Evolutionary conservation across 2,329 filamentous ascomycete genomes (phyloP).

Genomic region (Iodosphaeria phyllophila): DNA sequence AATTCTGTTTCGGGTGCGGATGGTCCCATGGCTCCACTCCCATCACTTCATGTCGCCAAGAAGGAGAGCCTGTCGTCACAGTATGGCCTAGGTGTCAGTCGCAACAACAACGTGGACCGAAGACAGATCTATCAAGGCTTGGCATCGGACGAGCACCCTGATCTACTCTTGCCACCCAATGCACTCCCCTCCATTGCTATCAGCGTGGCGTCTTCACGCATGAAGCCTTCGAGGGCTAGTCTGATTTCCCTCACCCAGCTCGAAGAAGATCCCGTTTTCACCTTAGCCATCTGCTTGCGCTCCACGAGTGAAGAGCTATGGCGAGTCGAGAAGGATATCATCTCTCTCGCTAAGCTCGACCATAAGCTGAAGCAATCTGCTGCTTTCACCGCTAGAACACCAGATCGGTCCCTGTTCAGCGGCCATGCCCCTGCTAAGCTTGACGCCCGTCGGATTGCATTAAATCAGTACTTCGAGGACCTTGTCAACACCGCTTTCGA

Average conservation of each 20-base stretch:
- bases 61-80: conserved; percentile 10
- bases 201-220: conserved; percentile 80
- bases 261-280: conserved; percentile 90
- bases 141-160: conserved; percentile 71
- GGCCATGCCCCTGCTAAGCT: conserved; percentile 89
- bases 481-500: conserved; percentile 71
- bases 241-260: conserved; percentile 60
- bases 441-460: conserved; percentile 62
- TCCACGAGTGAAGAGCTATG: conserved; percentile 65
- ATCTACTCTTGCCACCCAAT: conserved; percentile 71
- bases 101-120: conserved; percentile 21
- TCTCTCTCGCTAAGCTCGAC: conserved; percentile 66
- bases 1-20: conserved; percentile 9
- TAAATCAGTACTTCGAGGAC: conserved; percentile 74
- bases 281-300: conserved; percentile 66
- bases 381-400: conserved; percentile 57
- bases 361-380: conserved; percentile 57
- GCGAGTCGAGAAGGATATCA: conserved; percentile 83
- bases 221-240: conserved; percentile 79
- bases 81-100: conserved; percentile 13
- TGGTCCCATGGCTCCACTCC: conserved; percentile 3
- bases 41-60: conserved; percentile 20
- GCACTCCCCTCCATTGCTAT: conserved; percentile 73
- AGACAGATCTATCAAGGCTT: conserved; percentile 55
- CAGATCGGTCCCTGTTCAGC: conserved; percentile 71